Conservation (phyloP, 148 eudicot genomes). For the Talinum fruticosum region DNA sequence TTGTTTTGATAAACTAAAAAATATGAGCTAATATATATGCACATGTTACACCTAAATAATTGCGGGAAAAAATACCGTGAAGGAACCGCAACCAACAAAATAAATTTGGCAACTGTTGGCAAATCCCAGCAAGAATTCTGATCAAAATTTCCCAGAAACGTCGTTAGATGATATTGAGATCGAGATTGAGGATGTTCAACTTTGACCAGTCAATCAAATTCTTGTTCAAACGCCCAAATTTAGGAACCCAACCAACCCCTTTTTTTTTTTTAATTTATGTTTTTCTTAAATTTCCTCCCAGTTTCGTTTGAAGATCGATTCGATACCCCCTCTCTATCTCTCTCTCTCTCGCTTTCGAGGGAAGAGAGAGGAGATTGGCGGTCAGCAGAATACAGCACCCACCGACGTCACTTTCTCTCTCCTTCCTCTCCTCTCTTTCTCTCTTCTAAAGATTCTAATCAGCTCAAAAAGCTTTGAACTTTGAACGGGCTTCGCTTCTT, state of each 20-base stretch:
- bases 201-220: conserved; percentile 32
- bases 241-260: conserved; percentile 4
- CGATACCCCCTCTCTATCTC: neutral
- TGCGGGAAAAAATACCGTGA: neutral
- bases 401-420: conserved; percentile 24
- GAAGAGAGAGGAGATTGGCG: conserved; percentile 12
- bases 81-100: neutral
- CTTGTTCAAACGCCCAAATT: conserved; percentile 15
- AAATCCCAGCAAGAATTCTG: neutral
- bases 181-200: conserved; percentile 9
- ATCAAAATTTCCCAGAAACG: conserved; percentile 1
- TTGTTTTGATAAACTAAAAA: too few relatives aligned
- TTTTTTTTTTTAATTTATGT: neutral
- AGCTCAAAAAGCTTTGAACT: conserved; percentile 24
- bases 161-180: conserved; percentile 3
- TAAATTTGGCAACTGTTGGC: neutral
- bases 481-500: conserved; percentile 19
- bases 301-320: neutral
- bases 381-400: conserved; percentile 36
- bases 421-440: neutral
- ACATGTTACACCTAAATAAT: too few relatives aligned
- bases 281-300: neutral
- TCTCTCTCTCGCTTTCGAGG: conserved; percentile 8
- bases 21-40: too few relatives aligned
- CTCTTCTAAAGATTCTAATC: neutral